Evolutionary conservation across 2,329 filamentous ascomycete genomes (phyloP).

Genomic region (Fusarium tricinctum): DNA sequence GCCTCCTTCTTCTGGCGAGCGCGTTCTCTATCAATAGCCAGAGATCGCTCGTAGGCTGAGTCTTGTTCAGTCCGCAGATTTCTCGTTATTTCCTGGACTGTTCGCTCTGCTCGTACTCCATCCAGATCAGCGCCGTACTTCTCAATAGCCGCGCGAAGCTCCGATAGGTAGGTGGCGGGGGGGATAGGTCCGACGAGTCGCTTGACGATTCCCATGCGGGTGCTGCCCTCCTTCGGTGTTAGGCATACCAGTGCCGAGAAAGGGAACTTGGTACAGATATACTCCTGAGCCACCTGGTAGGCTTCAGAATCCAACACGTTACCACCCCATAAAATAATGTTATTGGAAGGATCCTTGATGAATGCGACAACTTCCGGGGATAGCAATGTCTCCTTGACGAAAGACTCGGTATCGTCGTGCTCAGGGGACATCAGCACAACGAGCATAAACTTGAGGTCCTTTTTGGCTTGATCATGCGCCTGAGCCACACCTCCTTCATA

Average conservation of each 20-base stretch:
- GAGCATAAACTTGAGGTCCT: conserved; percentile 91
- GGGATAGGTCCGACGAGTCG: conserved; percentile 81
- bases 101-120: conserved; percentile 79
- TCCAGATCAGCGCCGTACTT: conserved; percentile 83
- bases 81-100: conserved; percentile 84
- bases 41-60: conserved; percentile 90
- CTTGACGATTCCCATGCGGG: conserved; percentile 91
- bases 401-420: conserved; percentile 90
- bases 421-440: conserved; percentile 91
- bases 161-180: conserved; percentile 78
- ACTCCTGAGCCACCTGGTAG: conserved; percentile 89
- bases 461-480: conserved; percentile 89
- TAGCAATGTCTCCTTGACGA: conserved; percentile 86
- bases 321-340: conserved; percentile 91
- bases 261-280: conserved; percentile 92
- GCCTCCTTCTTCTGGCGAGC: conserved; percentile 82
- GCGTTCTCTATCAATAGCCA: conserved; percentile 89
- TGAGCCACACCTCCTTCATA: conserved; percentile 92
- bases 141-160: conserved; percentile 79
- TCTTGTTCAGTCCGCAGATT: conserved; percentile 90
- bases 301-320: conserved; percentile 94
- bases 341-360: conserved; percentile 79
- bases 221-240: conserved; percentile 85
- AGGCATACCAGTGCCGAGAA: conserved; percentile 90
- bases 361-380: conserved; percentile 80